These are phyloP conservation scores for Penstemon eatonii DNA, from an alignment of 257 asterid species.

Conservation along the genomic window DNA sequence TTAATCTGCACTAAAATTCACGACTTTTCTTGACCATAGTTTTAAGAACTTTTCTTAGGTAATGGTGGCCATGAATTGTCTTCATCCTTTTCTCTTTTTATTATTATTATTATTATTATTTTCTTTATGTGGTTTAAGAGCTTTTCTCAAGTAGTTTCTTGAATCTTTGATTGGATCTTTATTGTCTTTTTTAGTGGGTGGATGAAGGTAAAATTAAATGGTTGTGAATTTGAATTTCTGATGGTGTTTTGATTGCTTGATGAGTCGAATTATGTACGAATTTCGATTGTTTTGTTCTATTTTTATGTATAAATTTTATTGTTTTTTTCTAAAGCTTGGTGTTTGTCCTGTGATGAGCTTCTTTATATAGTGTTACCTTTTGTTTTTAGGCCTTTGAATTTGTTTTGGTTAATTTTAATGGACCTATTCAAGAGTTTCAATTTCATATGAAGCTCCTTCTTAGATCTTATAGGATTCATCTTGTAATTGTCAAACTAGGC, in stretches of 20 bases:
- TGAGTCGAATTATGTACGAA: slow-evolving; percentile 23
- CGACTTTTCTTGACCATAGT: slow-evolving; percentile 18
- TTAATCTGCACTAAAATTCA: slow-evolving; percentile 33
- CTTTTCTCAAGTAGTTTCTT: slow-evolving; percentile 10
- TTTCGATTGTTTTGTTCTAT: slow-evolving; percentile 10
- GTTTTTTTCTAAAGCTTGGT: not conserved
- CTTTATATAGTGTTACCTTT: slow-evolving; percentile 19
- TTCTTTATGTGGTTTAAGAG: slow-evolving; percentile 32
- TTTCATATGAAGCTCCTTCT: not conserved
- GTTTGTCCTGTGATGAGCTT: slow-evolving; percentile 9
- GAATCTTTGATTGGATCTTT: slow-evolving; percentile 30
- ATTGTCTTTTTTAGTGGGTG: slow-evolving; percentile 32
- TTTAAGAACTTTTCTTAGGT: slow-evolving; percentile 32
- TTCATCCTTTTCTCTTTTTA: not conserved
- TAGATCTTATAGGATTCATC: slow-evolving; percentile 17
- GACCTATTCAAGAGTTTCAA: not conserved
- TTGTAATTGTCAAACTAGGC: slow-evolving; percentile 9
- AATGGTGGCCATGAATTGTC: slow-evolving; percentile 12
- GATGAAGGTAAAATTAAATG: not conserved
- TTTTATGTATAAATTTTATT: not conserved
- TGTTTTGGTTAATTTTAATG: slow-evolving; percentile 16
- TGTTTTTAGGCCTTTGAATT: slow-evolving; percentile 18
- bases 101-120: not conserved
- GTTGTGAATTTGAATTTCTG: slow-evolving; percentile 29
- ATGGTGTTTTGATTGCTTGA: slow-evolving; percentile 23